A percentile compares a stretch with the other conserved stretches of the same genome.
phyloP scores from a whole-genome alignment of 768 basidiomycete species.

The Suillus brevipes region DNA sequence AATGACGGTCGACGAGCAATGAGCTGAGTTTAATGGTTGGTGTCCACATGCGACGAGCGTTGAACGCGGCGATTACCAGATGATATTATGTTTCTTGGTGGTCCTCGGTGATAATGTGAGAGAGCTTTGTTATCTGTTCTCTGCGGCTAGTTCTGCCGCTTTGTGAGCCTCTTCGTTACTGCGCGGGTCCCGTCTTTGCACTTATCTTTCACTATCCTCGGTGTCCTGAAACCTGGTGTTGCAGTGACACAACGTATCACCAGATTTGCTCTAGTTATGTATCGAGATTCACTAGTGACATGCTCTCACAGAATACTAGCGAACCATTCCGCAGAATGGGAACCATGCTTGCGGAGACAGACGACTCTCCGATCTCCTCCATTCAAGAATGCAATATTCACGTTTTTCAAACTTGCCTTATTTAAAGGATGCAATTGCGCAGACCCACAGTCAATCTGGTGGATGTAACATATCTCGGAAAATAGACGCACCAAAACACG shows the following conservation, averaged over 20 bases:
- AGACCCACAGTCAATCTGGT: conserved; percentile 50
- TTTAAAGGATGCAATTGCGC: conserved; percentile 10
- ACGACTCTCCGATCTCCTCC: not conserved
- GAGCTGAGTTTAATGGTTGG: not conserved
- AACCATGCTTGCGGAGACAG: not conserved
- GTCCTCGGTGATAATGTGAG: not conserved
- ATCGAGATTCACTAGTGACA: not conserved
- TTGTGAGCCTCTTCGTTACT: not conserved
- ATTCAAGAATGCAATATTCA: not conserved
- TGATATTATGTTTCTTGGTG: not conserved
- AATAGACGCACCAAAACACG: conserved; percentile 49
- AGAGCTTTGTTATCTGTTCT: not conserved
- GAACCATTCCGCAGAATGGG: not conserved
- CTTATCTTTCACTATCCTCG: not conserved
- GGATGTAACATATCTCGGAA: conserved; percentile 59
- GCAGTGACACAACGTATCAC: not conserved
- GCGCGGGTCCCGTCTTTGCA: not conserved
- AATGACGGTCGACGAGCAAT: too few relatives aligned
- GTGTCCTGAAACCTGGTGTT: not conserved
- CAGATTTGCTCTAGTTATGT: not conserved
- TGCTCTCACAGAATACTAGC: not conserved
- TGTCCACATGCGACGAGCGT: not conserved
- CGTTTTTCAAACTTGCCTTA: conserved; percentile 27
- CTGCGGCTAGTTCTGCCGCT: not conserved
- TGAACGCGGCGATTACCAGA: not conserved